A percentile compares a stretch with the other conserved stretches of the same genome.
Evolutionary conservation across 306 rosid species (phyloP).

Genomic region (Spatholobus suberectus): DNA sequence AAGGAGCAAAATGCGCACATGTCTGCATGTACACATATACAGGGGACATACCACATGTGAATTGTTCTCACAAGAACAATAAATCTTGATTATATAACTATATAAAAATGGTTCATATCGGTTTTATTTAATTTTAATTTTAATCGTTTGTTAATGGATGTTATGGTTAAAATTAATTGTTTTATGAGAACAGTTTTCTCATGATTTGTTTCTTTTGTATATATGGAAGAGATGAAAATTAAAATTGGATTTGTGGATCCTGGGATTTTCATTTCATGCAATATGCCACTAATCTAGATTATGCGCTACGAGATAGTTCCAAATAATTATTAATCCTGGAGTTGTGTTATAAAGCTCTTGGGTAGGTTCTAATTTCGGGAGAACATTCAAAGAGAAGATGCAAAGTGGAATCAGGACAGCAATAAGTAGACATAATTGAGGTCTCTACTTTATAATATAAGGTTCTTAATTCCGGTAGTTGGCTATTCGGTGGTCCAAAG

Average conservation of each 20-base stretch:
- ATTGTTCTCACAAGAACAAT: not conserved
- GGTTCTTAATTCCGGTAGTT: conserved; percentile 35
- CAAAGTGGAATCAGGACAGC: conserved; percentile 44
- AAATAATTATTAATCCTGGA: conserved; percentile 13
- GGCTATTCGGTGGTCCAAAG: conserved; percentile 40
- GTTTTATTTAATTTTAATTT: not conserved
- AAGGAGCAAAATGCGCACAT: not conserved
- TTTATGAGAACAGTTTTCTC: not conserved
- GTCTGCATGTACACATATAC: not conserved
- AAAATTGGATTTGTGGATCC: too few relatives aligned
- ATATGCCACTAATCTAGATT: not conserved
- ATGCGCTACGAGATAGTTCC: conserved; percentile 13
- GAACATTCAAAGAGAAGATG: conserved; percentile 41
- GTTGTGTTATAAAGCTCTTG: conserved; percentile 13
- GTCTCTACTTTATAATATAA: conserved; percentile 19
- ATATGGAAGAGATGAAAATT: too few relatives aligned
- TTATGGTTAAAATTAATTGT: not conserved
- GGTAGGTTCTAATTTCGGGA: not conserved
- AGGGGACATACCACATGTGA: not conserved
- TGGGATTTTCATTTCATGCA: conserved; percentile 33
- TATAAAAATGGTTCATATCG: not conserved
- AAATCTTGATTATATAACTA: not conserved
- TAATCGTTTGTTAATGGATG: not conserved
- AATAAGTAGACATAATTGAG: conserved; percentile 35
- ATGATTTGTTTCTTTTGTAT: not conserved